Evolutionary conservation across 2,329 filamentous ascomycete genomes (phyloP).

Genomic region (Zopfia rhizophila): DNA sequence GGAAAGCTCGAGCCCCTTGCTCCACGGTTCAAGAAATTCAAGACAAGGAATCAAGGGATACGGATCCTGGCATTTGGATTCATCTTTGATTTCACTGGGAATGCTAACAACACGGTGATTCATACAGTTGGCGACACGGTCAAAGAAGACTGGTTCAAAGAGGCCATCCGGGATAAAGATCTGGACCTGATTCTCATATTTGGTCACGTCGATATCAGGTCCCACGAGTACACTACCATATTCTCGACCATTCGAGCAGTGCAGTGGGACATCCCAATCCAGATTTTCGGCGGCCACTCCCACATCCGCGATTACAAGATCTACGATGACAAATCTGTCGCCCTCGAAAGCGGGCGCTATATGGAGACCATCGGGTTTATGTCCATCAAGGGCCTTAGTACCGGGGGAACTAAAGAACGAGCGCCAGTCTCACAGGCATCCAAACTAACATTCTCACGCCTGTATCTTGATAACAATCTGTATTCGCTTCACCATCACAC

Average conservation of each 20-base stretch:
- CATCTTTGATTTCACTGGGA: slow-evolving; percentile 90
- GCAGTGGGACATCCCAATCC: slow-evolving; percentile 85
- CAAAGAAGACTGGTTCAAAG: slow-evolving; percentile 87
- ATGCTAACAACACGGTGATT: slow-evolving; percentile 90
- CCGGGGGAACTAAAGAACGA: slow-evolving; percentile 46
- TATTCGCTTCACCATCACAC: slow-evolving; percentile 86
- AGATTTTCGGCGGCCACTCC: slow-evolving; percentile 90
- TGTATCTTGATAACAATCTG: slow-evolving; percentile 95
- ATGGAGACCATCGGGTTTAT: slow-evolving; percentile 96
- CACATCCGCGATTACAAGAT: slow-evolving; percentile 86
- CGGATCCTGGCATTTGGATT: slow-evolving; percentile 91
- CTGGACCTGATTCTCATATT: slow-evolving; percentile 87
- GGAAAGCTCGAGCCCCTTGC: slow-evolving; percentile 80
- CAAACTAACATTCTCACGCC: slow-evolving; percentile 72
- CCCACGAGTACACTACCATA: slow-evolving; percentile 80
- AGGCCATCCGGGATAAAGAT: slow-evolving; percentile 80
- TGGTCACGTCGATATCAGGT: slow-evolving; percentile 85
- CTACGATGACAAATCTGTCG: slow-evolving; percentile 82
- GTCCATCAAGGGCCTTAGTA: slow-evolving; percentile 76
- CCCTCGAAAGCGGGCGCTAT: slow-evolving; percentile 87
- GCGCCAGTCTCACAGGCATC: slow-evolving; percentile 27
- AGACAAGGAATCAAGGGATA: slow-evolving; percentile 87
- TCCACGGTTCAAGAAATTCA: slow-evolving; percentile 86
- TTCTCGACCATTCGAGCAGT: slow-evolving; percentile 80
- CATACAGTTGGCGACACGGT: slow-evolving; percentile 82